Evolutionary conservation across 1,139 yeast genomes (phyloP).

Genomic region (Debaryomycetaceae sp.): DNA sequence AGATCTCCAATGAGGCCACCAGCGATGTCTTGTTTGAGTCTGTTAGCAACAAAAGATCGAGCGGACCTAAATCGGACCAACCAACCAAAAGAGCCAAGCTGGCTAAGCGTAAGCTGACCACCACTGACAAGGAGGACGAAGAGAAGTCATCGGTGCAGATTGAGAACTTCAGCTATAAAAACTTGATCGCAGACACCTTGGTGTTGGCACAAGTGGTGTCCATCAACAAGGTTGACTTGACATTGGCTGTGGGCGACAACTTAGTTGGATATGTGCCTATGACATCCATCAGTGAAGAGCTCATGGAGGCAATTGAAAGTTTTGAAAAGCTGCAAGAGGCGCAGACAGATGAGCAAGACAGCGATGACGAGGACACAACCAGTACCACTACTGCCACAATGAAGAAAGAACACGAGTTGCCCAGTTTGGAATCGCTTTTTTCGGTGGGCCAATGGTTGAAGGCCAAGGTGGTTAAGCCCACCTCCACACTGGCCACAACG

Average conservation of each 20-base stretch:
- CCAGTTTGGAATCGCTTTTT: conserved; percentile 54
- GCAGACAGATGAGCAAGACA: conserved; percentile 35
- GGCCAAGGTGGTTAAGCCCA: conserved; percentile 59
- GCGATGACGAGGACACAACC: conserved; percentile 25
- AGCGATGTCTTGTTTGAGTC: conserved; percentile 75
- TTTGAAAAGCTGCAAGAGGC: conserved; percentile 40
- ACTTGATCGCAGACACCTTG: conserved; percentile 62
- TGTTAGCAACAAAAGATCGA: conserved; percentile 28
- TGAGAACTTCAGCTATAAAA: conserved; percentile 59
- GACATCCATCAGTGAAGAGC: conserved; percentile 64
- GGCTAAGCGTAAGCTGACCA: conserved; percentile 32
- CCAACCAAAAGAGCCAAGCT: conserved; percentile 26
- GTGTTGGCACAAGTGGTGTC: conserved; percentile 72
- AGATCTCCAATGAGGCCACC: conserved; percentile 88
- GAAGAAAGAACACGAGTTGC: conserved; percentile 38
- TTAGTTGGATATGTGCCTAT: conserved; percentile 77
- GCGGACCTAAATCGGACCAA: conserved; percentile 20
- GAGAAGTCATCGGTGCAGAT: conserved; percentile 34
- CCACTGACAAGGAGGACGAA: conserved; percentile 15
- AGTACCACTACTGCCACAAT: conserved; percentile 24
- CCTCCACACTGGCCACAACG: conserved; percentile 29
- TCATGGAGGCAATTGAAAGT: conserved; percentile 54
- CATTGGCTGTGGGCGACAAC: conserved; percentile 77
- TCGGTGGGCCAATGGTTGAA: conserved; percentile 80
- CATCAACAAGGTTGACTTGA: conserved; percentile 59